Evolutionary conservation across 2,329 filamentous ascomycete species (phyloP), one percentile per base, ranked within the genome.

Genomic region (Periconia sp.): DNA sequence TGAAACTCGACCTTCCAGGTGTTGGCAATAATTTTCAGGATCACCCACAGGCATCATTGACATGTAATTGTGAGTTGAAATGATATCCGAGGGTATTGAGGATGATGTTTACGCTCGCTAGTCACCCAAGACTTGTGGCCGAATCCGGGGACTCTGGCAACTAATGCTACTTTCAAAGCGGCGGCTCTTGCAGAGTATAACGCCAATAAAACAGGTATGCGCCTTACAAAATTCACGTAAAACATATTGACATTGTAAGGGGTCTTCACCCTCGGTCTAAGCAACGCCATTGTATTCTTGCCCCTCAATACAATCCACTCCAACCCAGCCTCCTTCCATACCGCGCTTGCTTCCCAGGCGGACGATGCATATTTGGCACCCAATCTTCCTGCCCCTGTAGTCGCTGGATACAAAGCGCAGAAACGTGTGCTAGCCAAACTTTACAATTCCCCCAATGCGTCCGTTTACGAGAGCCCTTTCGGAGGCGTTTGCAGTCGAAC

Each of bases 1-100:
- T 64, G 13, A 52, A 41, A 26, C 46, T 64, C 22, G 63, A 57
- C 18, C 54, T 63, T 24, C 57, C 63, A 30, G 61, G 57, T 5
- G 65, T 69, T 4, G 65, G 65, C 10, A 50, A 56, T 22, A 69
- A 69, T 50, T 67, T 68, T 54, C 65, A 68, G 24, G 65, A 68
- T 37, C 61, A 66, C 45, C 37, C 57, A 5, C 28, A 39, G 13
- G 37, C 22, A 12, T 19, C 16, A 4, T 15, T 40, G 7, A 13
- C 17, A 5, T 40, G 37, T 22, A 33, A 34, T 12, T 40, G 37
- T 40, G n/a, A 26, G 37, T 23, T n/a, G n/a, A 23, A 28, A 5
- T 28, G 16, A 6, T 13, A 21, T 5, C 32, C 15, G 18, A 22
- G 24, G 7, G 24, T 5, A 11, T n/a, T n/a, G n/a, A n/a, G 5